A percentile compares a stretch with the other conserved stretches of the same genome.
Conservation (phyloP, 2,329 filamentous ascomycete species). For the Penicillium sp. region DNA sequence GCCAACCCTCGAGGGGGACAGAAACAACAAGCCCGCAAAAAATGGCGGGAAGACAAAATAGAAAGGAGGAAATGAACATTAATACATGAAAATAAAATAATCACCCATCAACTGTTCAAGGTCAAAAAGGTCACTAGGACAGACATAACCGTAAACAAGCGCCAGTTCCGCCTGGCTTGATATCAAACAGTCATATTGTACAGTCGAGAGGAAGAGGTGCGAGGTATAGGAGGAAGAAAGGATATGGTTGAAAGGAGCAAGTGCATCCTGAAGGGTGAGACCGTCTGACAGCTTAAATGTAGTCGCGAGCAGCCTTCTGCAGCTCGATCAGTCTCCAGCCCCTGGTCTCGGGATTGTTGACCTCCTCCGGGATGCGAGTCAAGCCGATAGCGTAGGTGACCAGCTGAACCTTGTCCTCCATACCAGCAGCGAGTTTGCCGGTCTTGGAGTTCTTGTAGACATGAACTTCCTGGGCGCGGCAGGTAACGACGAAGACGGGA, state of each 20-base stretch:
- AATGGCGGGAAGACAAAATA: constrained; percentile 7
- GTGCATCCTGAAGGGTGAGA: neutral
- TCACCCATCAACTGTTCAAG: constrained; percentile 15
- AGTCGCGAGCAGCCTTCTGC: constrained; percentile 96
- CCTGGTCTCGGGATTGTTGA: constrained; percentile 92
- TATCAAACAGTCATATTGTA: constrained; percentile 42
- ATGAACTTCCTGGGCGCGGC: constrained; percentile 94
- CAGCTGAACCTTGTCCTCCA: constrained; percentile 98
- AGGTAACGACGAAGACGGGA: constrained; percentile 95
- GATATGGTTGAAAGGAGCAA: constrained; percentile 15
- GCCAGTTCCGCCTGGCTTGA: constrained; percentile 37
- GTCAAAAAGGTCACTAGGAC: constrained; percentile 24
- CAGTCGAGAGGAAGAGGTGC: constrained; percentile 34
- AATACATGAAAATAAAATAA: constrained; percentile 25
- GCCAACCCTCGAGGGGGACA: neutral
- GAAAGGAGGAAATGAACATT: constrained; percentile 18
- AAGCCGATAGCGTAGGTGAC: constrained; percentile 98
- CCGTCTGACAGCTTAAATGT: constrained; percentile 53
- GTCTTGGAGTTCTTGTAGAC: constrained; percentile 93
- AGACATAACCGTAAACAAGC: constrained; percentile 28
- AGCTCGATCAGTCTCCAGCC: constrained; percentile 98
- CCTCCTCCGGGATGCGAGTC: constrained; percentile 88
- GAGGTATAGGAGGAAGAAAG: constrained; percentile 18
- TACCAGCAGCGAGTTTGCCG: constrained; percentile 84
- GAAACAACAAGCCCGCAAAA: constrained; percentile 4